phyloP scores from a whole-genome alignment of 1,284 basidiomycete genomes.

The Cystobasidium sp. region DNA sequence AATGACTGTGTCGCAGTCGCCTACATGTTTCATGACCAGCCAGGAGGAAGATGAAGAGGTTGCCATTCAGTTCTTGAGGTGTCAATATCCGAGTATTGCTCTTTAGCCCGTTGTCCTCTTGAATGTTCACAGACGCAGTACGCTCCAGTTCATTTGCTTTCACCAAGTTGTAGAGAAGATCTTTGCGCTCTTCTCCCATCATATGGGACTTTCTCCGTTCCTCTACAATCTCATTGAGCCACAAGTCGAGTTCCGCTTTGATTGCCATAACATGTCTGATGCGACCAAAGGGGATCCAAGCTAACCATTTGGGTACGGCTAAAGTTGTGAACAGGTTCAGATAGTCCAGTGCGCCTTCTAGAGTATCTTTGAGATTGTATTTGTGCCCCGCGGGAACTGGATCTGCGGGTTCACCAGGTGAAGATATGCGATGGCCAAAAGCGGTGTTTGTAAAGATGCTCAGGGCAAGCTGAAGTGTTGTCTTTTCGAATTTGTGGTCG shows the following conservation, averaged over 20 bases:
- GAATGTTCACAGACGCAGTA: no score
- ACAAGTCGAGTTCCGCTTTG: constrained; percentile 44
- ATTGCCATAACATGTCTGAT: constrained; percentile 24
- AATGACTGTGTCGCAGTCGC: background rate
- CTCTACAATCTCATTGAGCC: constrained; percentile 40
- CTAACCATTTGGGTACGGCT: constrained; percentile 30
- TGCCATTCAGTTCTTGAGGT: constrained; percentile 39
- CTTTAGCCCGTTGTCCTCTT: no score
- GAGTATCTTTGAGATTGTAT: constrained; percentile 35
- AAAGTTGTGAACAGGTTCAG: constrained; percentile 12
- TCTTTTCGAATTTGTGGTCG: constrained; percentile 6
- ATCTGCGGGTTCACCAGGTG: constrained; percentile 27
- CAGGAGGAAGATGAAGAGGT: constrained; percentile 50
- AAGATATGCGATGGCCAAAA: constrained; percentile 24
- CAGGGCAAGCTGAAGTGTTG: constrained; percentile 29
- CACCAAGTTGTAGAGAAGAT: constrained; percentile 42
- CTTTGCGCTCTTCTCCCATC: constrained; percentile 29
- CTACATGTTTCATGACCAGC: constrained; percentile 49
- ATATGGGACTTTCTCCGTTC: constrained; percentile 28
- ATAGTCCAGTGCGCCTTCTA: constrained; percentile 36
- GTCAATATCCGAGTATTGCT: background rate
- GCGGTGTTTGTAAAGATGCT: constrained; percentile 32
- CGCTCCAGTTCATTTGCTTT: constrained; percentile 23
- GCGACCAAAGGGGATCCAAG: constrained; percentile 21
- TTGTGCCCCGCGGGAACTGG: constrained; percentile 24